phyloP scores from a whole-genome alignment of 352 stramenopile species.

The Phytophthora lateralis region DNA sequence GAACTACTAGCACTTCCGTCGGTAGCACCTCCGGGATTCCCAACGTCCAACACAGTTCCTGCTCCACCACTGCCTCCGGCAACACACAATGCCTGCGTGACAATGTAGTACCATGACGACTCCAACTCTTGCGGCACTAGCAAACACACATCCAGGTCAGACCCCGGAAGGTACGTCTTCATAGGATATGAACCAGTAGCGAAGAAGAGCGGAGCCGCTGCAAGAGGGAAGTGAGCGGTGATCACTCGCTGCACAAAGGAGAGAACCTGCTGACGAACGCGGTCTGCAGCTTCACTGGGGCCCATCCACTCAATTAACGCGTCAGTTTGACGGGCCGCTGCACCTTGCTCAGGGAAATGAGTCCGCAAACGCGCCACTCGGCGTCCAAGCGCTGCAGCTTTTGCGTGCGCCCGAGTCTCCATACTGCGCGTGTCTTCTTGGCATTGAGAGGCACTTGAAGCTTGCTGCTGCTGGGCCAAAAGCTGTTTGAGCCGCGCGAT shows the following conservation, averaged over 20 bases:
- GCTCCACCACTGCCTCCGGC: slow-evolving; percentile 47
- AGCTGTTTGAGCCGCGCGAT: slow-evolving; percentile 55
- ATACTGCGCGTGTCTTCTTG: slow-evolving; percentile 19
- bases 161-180: slow-evolving; percentile 90
- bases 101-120: slow-evolving; percentile 83
- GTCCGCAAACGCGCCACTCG: slow-evolving; percentile 35
- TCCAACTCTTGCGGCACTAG: slow-evolving; percentile 83
- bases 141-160: slow-evolving; percentile 86
- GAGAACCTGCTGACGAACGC: slow-evolving; percentile 65
- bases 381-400: slow-evolving; percentile 27
- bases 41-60: slow-evolving; percentile 37
- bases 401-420: slow-evolving; percentile 17
- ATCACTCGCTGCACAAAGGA: slow-evolving; percentile 71
- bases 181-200: slow-evolving; percentile 89
- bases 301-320: slow-evolving; percentile 68
- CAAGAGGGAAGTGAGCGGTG: slow-evolving; percentile 53
- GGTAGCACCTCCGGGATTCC: slow-evolving; percentile 9
- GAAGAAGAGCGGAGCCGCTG: slow-evolving; percentile 59
- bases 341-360: slow-evolving; percentile 44
- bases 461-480: slow-evolving; percentile 43
- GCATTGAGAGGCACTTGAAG: not conserved
- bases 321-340: slow-evolving; percentile 43
- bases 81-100: slow-evolving; percentile 85
- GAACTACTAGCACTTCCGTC: slow-evolving; percentile 29
- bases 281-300: slow-evolving; percentile 65